Conservation (phyloP, 495 filamentous ascomycete species). For the Penicillium macrosclerotiorum region DNA sequence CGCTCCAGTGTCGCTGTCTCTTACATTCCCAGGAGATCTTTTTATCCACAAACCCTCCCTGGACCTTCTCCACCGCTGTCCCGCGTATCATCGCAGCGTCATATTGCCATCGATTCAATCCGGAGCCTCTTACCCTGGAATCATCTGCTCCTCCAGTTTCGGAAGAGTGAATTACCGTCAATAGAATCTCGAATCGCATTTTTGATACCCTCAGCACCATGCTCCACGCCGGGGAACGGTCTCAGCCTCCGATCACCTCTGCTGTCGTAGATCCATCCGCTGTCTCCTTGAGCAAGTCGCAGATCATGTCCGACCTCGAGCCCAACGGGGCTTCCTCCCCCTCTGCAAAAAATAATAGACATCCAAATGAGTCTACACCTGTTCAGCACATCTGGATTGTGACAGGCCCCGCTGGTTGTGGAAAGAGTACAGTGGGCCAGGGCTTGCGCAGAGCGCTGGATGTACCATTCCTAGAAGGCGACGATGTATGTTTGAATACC, state of each 20-base stretch:
- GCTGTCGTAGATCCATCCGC: constrained; percentile 25
- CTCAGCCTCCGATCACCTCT: constrained; percentile 27
- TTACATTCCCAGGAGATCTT: not conserved
- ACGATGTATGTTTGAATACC: constrained; percentile 69
- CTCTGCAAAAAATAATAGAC: too few species aligned
- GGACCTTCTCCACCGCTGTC: not conserved
- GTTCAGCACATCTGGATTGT: constrained; percentile 93
- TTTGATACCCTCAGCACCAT: constrained; percentile 30
- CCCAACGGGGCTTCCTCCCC: constrained; percentile 19
- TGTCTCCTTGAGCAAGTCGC: constrained; percentile 17
- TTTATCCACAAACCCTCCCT: not conserved
- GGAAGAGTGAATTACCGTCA: too few species aligned
- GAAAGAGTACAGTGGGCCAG: constrained; percentile 90
- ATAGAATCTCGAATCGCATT: constrained; percentile 2
- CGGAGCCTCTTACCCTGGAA: constrained; percentile 15
- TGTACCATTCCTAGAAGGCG: constrained; percentile 88
- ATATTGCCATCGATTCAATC: constrained; percentile 16
- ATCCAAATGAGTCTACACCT: constrained; percentile 17
- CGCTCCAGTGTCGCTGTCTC: not conserved
- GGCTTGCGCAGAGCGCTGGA: constrained; percentile 68
- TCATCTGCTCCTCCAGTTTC: not conserved
- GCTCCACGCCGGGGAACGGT: constrained; percentile 44
- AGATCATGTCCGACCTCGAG: constrained; percentile 21
- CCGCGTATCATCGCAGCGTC: constrained; percentile 18
- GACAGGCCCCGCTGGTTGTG: constrained; percentile 95